Conservation (phyloP, 495 filamentous ascomycete genomes). For the Sordaria brevicollis region DNA sequence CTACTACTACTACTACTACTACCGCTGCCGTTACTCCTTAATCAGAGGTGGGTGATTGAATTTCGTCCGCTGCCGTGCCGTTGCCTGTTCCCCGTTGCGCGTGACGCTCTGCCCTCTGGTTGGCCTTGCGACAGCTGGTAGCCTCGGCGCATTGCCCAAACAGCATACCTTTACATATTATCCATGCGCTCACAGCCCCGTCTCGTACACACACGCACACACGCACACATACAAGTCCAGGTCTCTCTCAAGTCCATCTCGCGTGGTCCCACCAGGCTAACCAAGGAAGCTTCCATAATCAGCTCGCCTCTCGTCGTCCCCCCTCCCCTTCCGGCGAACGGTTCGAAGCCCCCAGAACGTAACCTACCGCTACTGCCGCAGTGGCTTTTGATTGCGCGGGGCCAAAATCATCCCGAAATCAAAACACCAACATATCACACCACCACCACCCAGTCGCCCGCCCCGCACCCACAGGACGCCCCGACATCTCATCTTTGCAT, state of each 20-base stretch:
- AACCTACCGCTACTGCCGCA: slow-evolving; percentile 1
- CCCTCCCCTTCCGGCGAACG: not conserved
- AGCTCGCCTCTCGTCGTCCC: not conserved
- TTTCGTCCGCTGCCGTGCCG: not conserved
- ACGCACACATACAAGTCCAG: not conserved
- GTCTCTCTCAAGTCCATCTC: not conserved
- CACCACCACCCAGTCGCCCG: not conserved
- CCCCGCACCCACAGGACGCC: not conserved
- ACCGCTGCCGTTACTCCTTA: not conserved
- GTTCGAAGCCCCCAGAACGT: not conserved
- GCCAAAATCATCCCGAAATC: not conserved
- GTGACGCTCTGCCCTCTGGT: not conserved
- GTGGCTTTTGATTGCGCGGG: not conserved
- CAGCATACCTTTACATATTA: not conserved
- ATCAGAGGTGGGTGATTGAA: not conserved
- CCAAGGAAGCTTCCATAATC: not conserved
- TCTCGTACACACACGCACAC: too few species aligned
- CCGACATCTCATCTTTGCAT: slow-evolving; percentile 9
- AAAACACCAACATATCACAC: not conserved
- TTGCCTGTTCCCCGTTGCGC: not conserved
- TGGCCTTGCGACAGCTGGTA: not conserved
- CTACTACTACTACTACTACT: not conserved
- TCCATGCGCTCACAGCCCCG: not conserved
- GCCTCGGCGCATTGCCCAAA: not conserved
- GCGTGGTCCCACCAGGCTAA: not conserved